A percentile compares a stretch with the other conserved stretches of the same genome.
Evolutionary conservation across 2,329 filamentous ascomycete species (phyloP).

Genomic region (Clonostachys byssicola): DNA sequence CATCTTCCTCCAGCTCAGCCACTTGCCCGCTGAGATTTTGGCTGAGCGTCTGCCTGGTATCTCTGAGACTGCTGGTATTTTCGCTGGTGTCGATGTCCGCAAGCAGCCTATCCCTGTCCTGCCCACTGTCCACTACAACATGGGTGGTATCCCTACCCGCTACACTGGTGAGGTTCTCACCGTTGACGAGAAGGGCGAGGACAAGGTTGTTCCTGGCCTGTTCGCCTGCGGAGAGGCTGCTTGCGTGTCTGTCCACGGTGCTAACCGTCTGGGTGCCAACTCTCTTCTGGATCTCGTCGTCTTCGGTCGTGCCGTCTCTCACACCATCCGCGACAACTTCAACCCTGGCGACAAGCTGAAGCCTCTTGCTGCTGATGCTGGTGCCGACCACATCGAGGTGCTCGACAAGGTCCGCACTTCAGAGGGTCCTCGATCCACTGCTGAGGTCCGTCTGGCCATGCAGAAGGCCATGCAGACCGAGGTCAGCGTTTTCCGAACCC

Average conservation of each 20-base stretch:
- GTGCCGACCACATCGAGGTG: slow-evolving; percentile 79
- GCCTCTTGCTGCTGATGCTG: slow-evolving; percentile 78
- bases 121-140: slow-evolving; percentile 98
- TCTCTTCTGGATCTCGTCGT: slow-evolving; percentile 96
- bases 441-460: slow-evolving; percentile 87
- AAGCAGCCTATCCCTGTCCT: slow-evolving; percentile 97
- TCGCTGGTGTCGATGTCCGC: slow-evolving; percentile 92
- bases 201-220: slow-evolving; percentile 90
- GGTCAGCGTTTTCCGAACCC: slow-evolving; percentile 93
- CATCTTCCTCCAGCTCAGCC: slow-evolving; percentile 96
- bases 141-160: slow-evolving; percentile 97
- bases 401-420: slow-evolving; percentile 84
- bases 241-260: slow-evolving; percentile 96
- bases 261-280: slow-evolving; percentile 97
- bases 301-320: slow-evolving; percentile 94
- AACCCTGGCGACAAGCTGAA: slow-evolving; percentile 76
- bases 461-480: slow-evolving; percentile 98
- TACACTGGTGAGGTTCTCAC: slow-evolving; percentile 97
- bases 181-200: slow-evolving; percentile 78
- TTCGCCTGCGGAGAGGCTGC: slow-evolving; percentile 97
- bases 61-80: slow-evolving; percentile 96
- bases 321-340: slow-evolving; percentile 95
- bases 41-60: slow-evolving; percentile 97
- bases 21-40: slow-evolving; percentile 86
- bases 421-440: slow-evolving; percentile 79